Percentiles rank a stretch among this genome's conserved stretches.
Conservation (phyloP, 2,329 filamentous ascomycete genomes). For the Aspergillus uvarum region DNA sequence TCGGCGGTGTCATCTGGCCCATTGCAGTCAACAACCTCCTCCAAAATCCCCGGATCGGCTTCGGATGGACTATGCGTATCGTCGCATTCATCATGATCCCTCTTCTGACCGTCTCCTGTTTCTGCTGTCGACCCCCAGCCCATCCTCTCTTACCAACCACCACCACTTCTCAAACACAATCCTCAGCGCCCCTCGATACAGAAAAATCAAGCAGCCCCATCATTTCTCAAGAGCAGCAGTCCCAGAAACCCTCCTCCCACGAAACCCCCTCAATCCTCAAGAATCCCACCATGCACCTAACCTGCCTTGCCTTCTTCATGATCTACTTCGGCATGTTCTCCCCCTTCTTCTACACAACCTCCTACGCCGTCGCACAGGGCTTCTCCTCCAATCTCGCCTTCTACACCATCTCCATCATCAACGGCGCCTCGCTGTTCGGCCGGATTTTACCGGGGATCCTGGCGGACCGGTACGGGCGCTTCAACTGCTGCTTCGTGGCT, state of each 20-base stretch:
- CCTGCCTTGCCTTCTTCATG: constrained; percentile 34
- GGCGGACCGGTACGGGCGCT: constrained; percentile 54
- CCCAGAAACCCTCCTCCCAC: background rate
- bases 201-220: background rate
- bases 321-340: constrained; percentile 1
- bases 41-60: constrained; percentile 26
- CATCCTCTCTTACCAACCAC: background rate
- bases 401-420: constrained; percentile 66
- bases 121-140: constrained; percentile 14
- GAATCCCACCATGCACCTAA: constrained; percentile 24
- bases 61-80: constrained; percentile 41
- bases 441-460: constrained; percentile 56
- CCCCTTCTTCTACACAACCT: background rate
- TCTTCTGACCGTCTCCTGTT: constrained; percentile 32
- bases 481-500: constrained; percentile 50
- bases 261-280: constrained; percentile 24
- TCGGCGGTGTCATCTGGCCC: constrained; percentile 40
- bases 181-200: background rate
- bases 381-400: constrained; percentile 53
- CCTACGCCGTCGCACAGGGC: constrained; percentile 32
- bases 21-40: constrained; percentile 33
- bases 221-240: background rate
- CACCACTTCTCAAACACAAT: background rate
- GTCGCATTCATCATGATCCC: constrained; percentile 45
- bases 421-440: constrained; percentile 58